Evolutionary conservation across 768 basidiomycete species (phyloP), one percentile per base, ranked within the genome.

Genomic region (Rhizopogon rudus): DNA sequence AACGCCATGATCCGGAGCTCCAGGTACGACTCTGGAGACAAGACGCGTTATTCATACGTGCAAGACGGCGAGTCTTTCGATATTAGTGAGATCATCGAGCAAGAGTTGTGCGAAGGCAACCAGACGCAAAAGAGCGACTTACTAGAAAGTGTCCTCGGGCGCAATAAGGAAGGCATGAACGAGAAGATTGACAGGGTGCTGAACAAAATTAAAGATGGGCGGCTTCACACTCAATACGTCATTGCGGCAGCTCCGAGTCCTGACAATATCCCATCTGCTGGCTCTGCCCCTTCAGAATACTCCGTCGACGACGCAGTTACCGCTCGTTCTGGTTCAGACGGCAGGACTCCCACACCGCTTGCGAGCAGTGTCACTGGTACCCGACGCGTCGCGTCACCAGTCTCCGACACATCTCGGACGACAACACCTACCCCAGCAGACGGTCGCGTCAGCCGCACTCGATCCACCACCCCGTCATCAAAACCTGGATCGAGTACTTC

Each of bases 11-110:
- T 98, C 9, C 87, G 96, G 31, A 94, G 92, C 62, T 85, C 89
- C 6, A 78, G 92, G 6, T 84, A 86, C 59, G 82, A 91, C 20
- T 66, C 72, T 5, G 82, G 80, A 41, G 88, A 91, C 59, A 75
- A 77, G 44, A 87, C 93, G 73, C 86, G 95, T 0, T 99, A 99
- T 68, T 97, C 95, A 40, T 98, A 93, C 67, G 88, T 98, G 41
- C 87, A 93, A 58, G 92, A 94, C 58, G 96, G 94, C 2, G 91
- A 91, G 72, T 88, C 88, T 0, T 89, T 86, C 63, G 96, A 98
- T 68, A 93, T 98, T 67, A 93, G 91, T 63, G 88, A 96, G 59
- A 87, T 97, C 49, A 81, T 98, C 45, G 93, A 95, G 65, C 84
- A 91, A 69, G 96, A 96, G 62, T 88, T 90, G 79, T 75, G 81